A percentile compares a stretch with the other conserved stretches of the same genome.
Conservation (phyloP, 345 rosid species). For the Boechera stricta region DNA sequence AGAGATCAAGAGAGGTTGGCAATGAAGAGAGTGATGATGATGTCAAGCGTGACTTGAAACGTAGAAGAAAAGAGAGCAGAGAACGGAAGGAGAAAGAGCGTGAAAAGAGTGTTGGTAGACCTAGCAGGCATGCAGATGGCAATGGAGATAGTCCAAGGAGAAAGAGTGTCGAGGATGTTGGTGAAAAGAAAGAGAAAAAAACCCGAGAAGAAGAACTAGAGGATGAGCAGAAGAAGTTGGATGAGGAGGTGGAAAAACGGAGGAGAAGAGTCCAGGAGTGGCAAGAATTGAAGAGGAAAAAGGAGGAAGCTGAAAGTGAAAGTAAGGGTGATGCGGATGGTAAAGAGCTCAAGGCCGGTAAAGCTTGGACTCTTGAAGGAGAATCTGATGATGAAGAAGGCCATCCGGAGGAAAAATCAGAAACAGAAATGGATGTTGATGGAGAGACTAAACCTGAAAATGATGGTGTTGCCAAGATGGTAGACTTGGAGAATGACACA, state of each 20-base stretch:
- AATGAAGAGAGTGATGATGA: conserved; percentile 68
- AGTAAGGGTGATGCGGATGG: conserved; percentile 61
- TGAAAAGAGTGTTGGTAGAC: conserved; percentile 62
- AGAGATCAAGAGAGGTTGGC: conserved; percentile 57
- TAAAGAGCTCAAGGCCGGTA: conserved; percentile 66
- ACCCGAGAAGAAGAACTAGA: conserved; percentile 82
- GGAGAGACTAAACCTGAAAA: conserved; percentile 50
- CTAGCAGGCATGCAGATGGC: conserved; percentile 60
- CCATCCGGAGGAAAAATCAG: conserved; percentile 49
- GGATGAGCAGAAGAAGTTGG: conserved; percentile 80
- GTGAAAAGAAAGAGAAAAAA: conserved; percentile 56
- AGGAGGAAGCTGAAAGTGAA: conserved; percentile 77
- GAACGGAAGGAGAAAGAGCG: conserved; percentile 67
- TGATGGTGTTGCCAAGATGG: conserved; percentile 58
- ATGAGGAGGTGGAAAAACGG: conserved; percentile 87
- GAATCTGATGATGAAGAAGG: conserved; percentile 96
- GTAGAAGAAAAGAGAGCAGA: conserved; percentile 62
- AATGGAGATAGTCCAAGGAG: conserved; percentile 63
- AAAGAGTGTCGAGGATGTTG: conserved; percentile 64
- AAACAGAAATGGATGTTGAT: conserved; percentile 64
- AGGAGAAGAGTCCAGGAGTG: conserved; percentile 97
- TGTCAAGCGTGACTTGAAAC: conserved; percentile 56
- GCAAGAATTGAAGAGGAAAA: conserved; percentile 91
- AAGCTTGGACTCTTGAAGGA: conserved; percentile 88
- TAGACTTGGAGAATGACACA: conserved; percentile 51